Evolutionary conservation across 2,329 filamentous ascomycete species (phyloP), one percentile per base, ranked within the genome.

Genomic region (Akanthomyces lecanii): DNA sequence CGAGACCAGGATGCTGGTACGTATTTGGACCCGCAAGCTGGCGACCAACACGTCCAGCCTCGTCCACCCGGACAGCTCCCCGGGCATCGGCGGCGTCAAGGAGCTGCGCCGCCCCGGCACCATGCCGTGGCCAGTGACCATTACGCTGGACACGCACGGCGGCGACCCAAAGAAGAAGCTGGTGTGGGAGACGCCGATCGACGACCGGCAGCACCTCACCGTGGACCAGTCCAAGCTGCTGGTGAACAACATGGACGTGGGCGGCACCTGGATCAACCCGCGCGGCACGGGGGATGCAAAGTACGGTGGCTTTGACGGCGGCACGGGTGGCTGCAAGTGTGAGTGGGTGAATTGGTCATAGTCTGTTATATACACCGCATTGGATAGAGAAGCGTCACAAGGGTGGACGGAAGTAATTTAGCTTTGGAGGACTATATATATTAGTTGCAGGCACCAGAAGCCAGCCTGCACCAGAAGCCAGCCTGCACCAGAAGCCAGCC

Each of bases 81-180:
- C 66, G 5, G 69, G 66, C 57, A 56, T 55, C 8, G 69, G 67
- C 5, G 69, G 66, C 58, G 53, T 58, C 6, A 45, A 58, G 55
- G 70, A 76, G 64, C 66, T 73, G 61, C 72, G 77, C 21, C 74
- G 77, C 42, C 85, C 85, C 0, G 85, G 85, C 8, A 82, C 82
- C 4, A 86, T 89, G 74, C 86, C 86, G 2, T 89, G 87, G 67
- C 86, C 86, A 0, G 78, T 87, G 48, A 88, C 85, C 4, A 72
- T 89, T 51, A 82, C 79, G 21, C 78, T 83, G 65, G 86, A 89
- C 71, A 83, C 84, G 52, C 86, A 89, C 69, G 86, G 86, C 47
- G 86, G 86, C 16, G 71, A 84, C 68, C 72, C 76, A 7, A 68
- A 69, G 14, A 72, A 73, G 67, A 89, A 89, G 74, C 76, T 81